phyloP scores from a whole-genome alignment of 2,329 filamentous ascomycete genomes.

The Hawksworthiomyces lignivorus region DNA sequence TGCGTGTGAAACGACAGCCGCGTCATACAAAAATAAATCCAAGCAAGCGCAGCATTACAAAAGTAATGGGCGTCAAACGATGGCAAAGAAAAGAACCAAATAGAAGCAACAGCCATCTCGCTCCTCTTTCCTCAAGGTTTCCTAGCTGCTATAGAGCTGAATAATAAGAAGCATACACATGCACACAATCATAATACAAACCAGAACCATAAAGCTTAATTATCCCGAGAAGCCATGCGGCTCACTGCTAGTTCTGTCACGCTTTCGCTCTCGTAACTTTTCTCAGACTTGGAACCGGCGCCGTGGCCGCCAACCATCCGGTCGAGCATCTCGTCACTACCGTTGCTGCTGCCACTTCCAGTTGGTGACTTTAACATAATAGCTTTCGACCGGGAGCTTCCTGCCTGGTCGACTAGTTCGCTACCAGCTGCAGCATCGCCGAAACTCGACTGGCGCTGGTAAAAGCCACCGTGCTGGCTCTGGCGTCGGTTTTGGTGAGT shows the following conservation, averaged over 20 bases:
- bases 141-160: too few relatives aligned
- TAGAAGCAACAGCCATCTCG: too few relatives aligned
- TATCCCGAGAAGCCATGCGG: neutral
- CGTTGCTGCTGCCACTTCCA: conserved; percentile 6
- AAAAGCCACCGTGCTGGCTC: neutral
- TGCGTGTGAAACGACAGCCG: too few relatives aligned
- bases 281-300: conserved; percentile 16
- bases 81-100: too few relatives aligned
- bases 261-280: conserved; percentile 41
- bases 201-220: too few relatives aligned
- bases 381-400: neutral
- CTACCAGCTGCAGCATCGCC: neutral
- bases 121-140: too few relatives aligned
- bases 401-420: neutral
- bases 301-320: conserved; percentile 16
- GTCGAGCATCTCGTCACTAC: conserved; percentile 14
- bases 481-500: conserved; percentile 16
- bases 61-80: too few relatives aligned
- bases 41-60: too few relatives aligned
- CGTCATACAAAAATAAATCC: too few relatives aligned
- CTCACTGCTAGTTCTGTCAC: conserved; percentile 38
- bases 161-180: neutral
- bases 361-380: conserved; percentile 1
- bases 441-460: conserved; percentile 7
- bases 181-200: neutral